A percentile compares a stretch with the other conserved stretches of the same genome.
phyloP scores from a whole-genome alignment of 2,329 filamentous ascomycete genomes.

The Fusarium robinianum region DNA sequence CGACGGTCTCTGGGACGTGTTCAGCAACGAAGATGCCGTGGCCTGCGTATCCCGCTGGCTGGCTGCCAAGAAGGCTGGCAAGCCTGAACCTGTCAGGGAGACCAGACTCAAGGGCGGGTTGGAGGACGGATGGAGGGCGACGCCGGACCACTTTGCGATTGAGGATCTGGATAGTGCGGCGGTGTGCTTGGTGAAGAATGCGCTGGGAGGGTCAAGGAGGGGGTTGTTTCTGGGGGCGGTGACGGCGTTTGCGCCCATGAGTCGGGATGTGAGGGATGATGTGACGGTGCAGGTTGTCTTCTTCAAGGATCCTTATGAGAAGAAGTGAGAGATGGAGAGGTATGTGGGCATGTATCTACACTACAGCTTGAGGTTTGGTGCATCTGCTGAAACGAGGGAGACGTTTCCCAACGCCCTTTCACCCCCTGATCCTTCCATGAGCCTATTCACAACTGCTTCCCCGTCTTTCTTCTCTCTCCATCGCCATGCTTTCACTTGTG shows the following conservation, averaged over 20 bases:
- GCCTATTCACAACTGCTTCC: constrained; percentile 4
- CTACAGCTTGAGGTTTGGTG: neutral
- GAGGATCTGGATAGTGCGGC: constrained; percentile 77
- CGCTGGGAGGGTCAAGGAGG: constrained; percentile 74
- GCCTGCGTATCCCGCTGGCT: constrained; percentile 61
- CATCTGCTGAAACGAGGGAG: constrained; percentile 1
- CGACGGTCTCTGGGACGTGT: constrained; percentile 69
- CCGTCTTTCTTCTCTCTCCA: constrained; percentile 5
- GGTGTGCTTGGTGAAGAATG: constrained; percentile 80
- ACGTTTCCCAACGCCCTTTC: constrained; percentile 3
- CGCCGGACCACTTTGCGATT: constrained; percentile 66
- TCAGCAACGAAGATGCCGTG: constrained; percentile 62
- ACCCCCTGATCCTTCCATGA: constrained; percentile 13
- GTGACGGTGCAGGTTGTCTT: constrained; percentile 86
- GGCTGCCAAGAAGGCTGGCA: constrained; percentile 34
- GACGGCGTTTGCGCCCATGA: constrained; percentile 72
- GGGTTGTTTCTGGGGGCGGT: constrained; percentile 75
- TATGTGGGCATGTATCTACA: neutral
- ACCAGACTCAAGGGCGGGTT: constrained; percentile 24
- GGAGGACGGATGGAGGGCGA: constrained; percentile 33
- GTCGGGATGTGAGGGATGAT: constrained; percentile 69
- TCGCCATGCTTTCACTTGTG: constrained; percentile 11
- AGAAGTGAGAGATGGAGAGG: constrained; percentile 71
- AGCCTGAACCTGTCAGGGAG: constrained; percentile 30
- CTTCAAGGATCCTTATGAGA: constrained; percentile 53